Evolutionary conservation across 768 basidiomycete genomes (phyloP), one percentile per base, ranked within the genome.

Genomic region (Dentipellis sp.): DNA sequence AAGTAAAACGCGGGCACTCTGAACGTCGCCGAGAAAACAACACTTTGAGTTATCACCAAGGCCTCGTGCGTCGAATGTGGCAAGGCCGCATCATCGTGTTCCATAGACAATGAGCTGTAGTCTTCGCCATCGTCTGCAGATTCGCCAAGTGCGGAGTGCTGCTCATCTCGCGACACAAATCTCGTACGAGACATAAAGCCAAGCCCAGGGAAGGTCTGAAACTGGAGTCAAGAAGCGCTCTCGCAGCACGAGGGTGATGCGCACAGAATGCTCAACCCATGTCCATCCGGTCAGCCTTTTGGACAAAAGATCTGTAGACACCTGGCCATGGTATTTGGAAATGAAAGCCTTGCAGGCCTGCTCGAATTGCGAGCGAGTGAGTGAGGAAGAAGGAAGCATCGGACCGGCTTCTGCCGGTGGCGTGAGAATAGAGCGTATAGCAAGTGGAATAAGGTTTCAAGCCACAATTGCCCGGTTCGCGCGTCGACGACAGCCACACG

Each of bases 1-100:
- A 94, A 92, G 71, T 92, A 94, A 64, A 95, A 86, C 1, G 83
- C 78, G 7, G 93, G 93, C 1, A 91, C 89, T 63, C 78, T 81
- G 66, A 86, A 95, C 0, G 88, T 86, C 10, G 84, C 71, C 23
- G 91, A 93, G 66, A 81, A 86, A 35, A 84, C 85, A 53, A 94
- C 71, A 57, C 81, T 85, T 68, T 93, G 86, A 49, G 72, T 70
- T 59, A 75, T 82, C 37, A 67, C 73, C 40, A 88, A 61, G 42
- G 67, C 56, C 0, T 55, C 62, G 16, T 53, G 22, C 10, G 34
- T 36, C 4, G 22, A 16, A 16, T 34, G 4, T 50, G 45, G 21
- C 10, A 54, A 49, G 14, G 61, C 8, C 12, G 59, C 29, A 37
- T 71, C 69, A 29, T 68, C 69, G 1, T 17, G 42, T 11, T n/a